Conservation (phyloP, 331 rosid species). For the Quercus tomentella region DNA sequence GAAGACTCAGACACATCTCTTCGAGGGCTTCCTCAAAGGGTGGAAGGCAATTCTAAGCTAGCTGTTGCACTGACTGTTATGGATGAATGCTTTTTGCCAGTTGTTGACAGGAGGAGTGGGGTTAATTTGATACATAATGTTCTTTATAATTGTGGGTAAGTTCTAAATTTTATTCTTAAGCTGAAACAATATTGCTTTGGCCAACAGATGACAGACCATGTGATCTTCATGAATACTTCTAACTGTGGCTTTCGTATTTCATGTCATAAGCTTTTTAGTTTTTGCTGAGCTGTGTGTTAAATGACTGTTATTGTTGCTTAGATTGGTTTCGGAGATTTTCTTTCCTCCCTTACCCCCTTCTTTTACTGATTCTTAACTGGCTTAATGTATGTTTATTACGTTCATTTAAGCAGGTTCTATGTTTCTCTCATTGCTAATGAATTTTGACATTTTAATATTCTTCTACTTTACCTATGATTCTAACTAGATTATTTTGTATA, state of each 20-base stretch:
- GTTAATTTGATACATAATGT: constrained; percentile 83
- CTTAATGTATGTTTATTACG: background rate
- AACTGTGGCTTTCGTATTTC: background rate
- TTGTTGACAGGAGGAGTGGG: constrained; percentile 95
- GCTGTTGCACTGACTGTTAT: constrained; percentile 90
- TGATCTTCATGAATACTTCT: background rate
- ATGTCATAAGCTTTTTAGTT: constrained; percentile 7
- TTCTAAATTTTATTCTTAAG: constrained; percentile 4
- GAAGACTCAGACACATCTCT: constrained; percentile 61
- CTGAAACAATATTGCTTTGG: background rate
- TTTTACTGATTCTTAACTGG: background rate
- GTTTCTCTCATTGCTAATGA: background rate
- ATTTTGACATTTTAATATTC: background rate
- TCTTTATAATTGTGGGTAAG: constrained; percentile 88
- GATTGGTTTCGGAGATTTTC: too few relatives aligned
- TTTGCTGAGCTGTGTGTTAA: background rate
- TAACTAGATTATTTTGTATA: background rate
- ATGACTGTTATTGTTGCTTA: background rate
- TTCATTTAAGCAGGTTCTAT: constrained; percentile 2
- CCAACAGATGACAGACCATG: constrained; percentile 2
- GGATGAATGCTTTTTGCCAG: constrained; percentile 98
- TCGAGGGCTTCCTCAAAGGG: constrained; percentile 71
- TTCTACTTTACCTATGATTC: background rate
- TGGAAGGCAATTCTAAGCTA: constrained; percentile 86
- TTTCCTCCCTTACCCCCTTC: background rate